These are phyloP conservation scores for Populus tomentosa DNA, from an alignment of 441 rosid species.

Conservation along the genomic window DNA sequence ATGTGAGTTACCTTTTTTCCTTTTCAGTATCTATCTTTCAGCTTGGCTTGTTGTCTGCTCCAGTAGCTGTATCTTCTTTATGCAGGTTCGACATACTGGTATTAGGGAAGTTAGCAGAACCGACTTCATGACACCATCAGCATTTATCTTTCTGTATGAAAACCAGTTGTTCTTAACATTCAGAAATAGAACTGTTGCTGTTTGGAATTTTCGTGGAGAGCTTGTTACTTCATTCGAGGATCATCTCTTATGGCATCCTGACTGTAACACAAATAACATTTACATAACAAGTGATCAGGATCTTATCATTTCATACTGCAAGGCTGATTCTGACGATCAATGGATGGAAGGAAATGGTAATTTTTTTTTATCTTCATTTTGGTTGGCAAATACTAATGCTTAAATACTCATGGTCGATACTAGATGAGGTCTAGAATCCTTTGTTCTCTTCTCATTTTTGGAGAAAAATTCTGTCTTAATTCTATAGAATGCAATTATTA, in stretches of 20 bases:
- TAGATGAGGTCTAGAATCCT: not conserved
- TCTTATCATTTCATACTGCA: slow-evolving; percentile 94
- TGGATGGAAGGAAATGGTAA: slow-evolving; percentile 81
- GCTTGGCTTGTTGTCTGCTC: not conserved
- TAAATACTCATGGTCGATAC: not conserved
- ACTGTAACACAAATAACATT: slow-evolving; percentile 60
- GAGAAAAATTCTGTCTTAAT: not conserved
- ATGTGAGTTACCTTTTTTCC: slow-evolving; percentile 36
- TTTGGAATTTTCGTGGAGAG: slow-evolving; percentile 89
- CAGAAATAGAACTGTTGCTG: slow-evolving; percentile 73
- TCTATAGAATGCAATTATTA: not conserved
- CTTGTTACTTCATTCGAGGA: slow-evolving; percentile 85
- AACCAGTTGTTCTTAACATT: slow-evolving; percentile 80
- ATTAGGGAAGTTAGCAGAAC: slow-evolving; percentile 59
- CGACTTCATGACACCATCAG: slow-evolving; percentile 75
- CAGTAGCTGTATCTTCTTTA: slow-evolving; percentile 2
- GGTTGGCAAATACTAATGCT: not conserved
- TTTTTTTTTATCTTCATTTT: slow-evolving; percentile 10
- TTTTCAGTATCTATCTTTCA: not conserved
- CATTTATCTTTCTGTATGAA: slow-evolving; percentile 72
- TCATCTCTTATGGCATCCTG: slow-evolving; percentile 89
- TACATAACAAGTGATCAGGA: slow-evolving; percentile 62
- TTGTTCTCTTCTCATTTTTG: not conserved
- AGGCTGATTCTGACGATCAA: slow-evolving; percentile 73
- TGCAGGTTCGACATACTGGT: slow-evolving; percentile 63